A percentile compares a stretch with the other conserved stretches of the same genome.
These are phyloP conservation scores for Amanita muscaria DNA, from an alignment of 768 basidiomycete genomes.

Conservation along the genomic window DNA sequence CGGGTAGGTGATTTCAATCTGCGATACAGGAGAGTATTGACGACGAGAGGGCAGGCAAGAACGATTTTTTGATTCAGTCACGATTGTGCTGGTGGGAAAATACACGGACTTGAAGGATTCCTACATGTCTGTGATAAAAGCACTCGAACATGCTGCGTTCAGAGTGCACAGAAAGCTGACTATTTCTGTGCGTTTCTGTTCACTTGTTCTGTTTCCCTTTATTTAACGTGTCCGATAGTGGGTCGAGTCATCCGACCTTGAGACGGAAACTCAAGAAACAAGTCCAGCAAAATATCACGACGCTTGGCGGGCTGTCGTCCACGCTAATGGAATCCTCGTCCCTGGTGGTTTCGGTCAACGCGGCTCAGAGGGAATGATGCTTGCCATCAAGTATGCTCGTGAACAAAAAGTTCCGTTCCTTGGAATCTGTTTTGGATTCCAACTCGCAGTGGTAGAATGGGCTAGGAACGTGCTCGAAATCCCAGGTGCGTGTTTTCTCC, in stretches of 20 bases:
- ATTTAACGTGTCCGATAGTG: constrained; percentile 42
- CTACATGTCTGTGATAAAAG: constrained; percentile 97
- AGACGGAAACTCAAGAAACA: constrained; percentile 68
- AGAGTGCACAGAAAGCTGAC: constrained; percentile 78
- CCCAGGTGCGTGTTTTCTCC: too few relatives aligned
- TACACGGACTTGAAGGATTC: constrained; percentile 96
- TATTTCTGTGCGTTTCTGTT: constrained; percentile 50
- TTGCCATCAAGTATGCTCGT: constrained; percentile 95
- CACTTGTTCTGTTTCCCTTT: neutral
- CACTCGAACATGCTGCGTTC: constrained; percentile 95
- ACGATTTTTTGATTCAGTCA: constrained; percentile 80
- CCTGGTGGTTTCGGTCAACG: constrained; percentile 93
- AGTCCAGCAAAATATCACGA: constrained; percentile 89
- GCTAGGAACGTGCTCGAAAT: constrained; percentile 76
- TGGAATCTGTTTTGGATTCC: constrained; percentile 97
- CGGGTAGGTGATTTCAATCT: constrained; percentile 39
- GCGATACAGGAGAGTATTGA: neutral
- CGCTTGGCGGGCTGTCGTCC: constrained; percentile 88
- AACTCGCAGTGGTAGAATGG: constrained; percentile 94
- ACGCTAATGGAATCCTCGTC: constrained; percentile 89
- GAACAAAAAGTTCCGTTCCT: constrained; percentile 93
- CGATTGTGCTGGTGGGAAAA: constrained; percentile 91
- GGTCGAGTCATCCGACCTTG: constrained; percentile 93
- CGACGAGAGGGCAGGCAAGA: constrained; percentile 59
- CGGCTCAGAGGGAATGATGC: constrained; percentile 95